Evolutionary conservation across 257 asterid genomes (phyloP).

Genomic region (Capsicum pubescens): DNA sequence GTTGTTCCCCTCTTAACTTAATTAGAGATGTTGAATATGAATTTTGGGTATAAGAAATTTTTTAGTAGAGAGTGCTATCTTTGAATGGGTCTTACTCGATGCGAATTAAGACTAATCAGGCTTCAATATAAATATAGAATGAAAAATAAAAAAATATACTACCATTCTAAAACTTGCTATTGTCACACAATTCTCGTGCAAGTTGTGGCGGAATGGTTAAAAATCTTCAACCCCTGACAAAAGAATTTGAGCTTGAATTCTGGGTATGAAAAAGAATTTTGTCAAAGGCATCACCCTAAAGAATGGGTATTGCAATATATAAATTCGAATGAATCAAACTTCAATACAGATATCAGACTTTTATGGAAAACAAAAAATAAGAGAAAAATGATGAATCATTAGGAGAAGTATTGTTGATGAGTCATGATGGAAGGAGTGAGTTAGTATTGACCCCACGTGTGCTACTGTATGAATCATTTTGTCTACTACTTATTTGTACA

Average conservation of each 20-base stretch:
- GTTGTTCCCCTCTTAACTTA: too few relatives aligned
- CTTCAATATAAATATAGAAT: too few relatives aligned
- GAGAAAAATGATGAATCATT: neutral
- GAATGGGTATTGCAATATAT: neutral
- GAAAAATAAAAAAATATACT: too few relatives aligned
- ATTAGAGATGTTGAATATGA: too few relatives aligned
- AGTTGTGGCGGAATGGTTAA: neutral
- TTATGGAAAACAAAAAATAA: neutral
- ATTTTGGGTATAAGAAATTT: too few relatives aligned
- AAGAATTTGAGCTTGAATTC: fast-evolving
- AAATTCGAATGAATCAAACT: neutral
- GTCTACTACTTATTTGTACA: neutral
- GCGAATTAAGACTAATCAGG: too few relatives aligned
- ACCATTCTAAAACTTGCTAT: neutral
- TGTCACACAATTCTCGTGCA: neutral
- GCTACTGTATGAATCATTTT: neutral
- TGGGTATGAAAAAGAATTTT: too few relatives aligned
- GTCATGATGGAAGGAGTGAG: neutral
- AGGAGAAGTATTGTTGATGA: neutral
- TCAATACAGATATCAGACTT: fast-evolving
- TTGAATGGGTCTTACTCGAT: too few relatives aligned
- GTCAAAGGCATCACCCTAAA: neutral
- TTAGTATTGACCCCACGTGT: slow-evolving; percentile 27
- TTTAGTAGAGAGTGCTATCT: too few relatives aligned
- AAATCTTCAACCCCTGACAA: neutral